Conservation (phyloP, 1,139 yeast species). For the Diutina mesorugosa region DNA sequence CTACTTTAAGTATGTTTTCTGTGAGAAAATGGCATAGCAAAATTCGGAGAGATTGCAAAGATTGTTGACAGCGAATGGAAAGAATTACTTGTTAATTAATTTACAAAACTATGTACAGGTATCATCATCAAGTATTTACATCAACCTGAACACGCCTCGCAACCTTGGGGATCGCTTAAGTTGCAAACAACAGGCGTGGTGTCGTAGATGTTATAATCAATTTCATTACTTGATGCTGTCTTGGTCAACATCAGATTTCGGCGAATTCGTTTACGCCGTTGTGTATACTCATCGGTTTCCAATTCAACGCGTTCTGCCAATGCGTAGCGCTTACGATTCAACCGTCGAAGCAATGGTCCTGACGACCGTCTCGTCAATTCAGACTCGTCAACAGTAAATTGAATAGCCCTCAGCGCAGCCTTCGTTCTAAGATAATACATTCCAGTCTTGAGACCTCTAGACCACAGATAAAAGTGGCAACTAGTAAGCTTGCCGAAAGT, state of each 20-base stretch:
- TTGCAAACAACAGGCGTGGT: slow-evolving; percentile 6
- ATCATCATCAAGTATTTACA: slow-evolving; percentile 3
- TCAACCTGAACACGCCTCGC: slow-evolving; percentile 8
- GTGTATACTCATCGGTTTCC: background rate
- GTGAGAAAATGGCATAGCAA: too few species aligned
- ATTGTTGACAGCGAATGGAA: too few species aligned
- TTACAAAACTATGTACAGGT: background rate
- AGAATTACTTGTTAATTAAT: too few species aligned
- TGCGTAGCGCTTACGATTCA: background rate
- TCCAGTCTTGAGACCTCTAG: slow-evolving; percentile 48
- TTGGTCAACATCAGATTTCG: background rate
- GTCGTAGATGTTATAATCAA: slow-evolving; percentile 5
- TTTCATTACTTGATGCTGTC: background rate
- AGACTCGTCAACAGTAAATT: slow-evolving; percentile 36
- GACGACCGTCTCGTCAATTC: background rate
- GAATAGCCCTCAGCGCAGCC: slow-evolving; percentile 52
- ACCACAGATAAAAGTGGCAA: slow-evolving; percentile 1
- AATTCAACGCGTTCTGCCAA: background rate
- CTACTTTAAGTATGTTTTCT: too few species aligned
- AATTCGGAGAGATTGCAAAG: too few species aligned
- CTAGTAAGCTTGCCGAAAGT: slow-evolving; percentile 43
- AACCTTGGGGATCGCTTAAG: slow-evolving; percentile 4
- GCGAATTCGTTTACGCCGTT: background rate
- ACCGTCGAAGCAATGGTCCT: background rate
- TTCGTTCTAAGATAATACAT: slow-evolving; percentile 53